These are phyloP conservation scores for Epichloe hybrida DNA, from an alignment of 2,329 filamentous ascomycete species.

Conservation along the genomic window DNA sequence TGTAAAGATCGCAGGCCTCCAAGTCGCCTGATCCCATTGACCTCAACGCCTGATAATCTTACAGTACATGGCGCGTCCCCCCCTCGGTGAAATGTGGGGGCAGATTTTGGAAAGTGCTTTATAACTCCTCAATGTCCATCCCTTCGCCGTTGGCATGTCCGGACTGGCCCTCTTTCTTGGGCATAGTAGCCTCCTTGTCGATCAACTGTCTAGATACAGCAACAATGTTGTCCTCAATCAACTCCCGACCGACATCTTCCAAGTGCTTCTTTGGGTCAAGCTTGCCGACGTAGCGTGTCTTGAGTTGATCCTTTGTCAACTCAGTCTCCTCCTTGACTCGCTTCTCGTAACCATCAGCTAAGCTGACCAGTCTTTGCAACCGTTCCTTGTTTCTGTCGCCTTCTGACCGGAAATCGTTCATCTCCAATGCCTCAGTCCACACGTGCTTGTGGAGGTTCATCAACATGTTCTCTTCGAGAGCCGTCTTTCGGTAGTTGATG, in stretches of 20 bases:
- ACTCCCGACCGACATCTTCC: constrained; percentile 86
- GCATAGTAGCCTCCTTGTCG: constrained; percentile 93
- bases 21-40: constrained; percentile 14
- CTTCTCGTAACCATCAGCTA: constrained; percentile 97
- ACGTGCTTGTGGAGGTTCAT: constrained; percentile 99
- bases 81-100: constrained; percentile 9
- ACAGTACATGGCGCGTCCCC: constrained; percentile 13
- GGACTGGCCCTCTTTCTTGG: constrained; percentile 49
- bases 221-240: constrained; percentile 99
- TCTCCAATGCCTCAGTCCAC: constrained; percentile 94
- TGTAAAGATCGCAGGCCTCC: background rate
- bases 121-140: constrained; percentile 53
- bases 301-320: constrained; percentile 90
- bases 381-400: constrained; percentile 75
- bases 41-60: constrained; percentile 20
- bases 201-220: constrained; percentile 98
- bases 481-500: constrained; percentile 96
- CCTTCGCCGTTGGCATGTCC: constrained; percentile 40
- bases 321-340: constrained; percentile 97
- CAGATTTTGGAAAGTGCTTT: background rate
- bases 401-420: constrained; percentile 88
- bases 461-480: constrained; percentile 96
- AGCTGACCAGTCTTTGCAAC: constrained; percentile 71
- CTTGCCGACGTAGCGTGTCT: constrained; percentile 98
- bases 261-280: constrained; percentile 99